Evolutionary conservation across 73 alveolate genomes (phyloP), one percentile per base, ranked within the genome.

Genomic region (Tetrahymena elliotti): DNA sequence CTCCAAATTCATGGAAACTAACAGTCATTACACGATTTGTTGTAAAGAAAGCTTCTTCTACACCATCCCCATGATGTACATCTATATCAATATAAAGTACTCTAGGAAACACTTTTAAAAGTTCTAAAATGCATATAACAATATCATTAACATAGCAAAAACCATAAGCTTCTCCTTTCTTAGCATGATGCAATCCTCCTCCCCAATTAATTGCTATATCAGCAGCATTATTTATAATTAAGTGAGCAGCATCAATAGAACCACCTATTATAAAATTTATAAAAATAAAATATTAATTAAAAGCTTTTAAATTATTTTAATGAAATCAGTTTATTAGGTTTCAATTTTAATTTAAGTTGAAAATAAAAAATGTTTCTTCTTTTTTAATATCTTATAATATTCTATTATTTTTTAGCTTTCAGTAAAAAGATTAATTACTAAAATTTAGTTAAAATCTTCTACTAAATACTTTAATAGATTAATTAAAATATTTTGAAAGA

Each of bases 1-100:
- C 96, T 6, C 99, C 99, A 96, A 97, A 99, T 95, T 98, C 96
- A 97, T 99, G 99, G 95, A 99, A 98, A 24, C 99, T 97, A 22
- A 98, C 97, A 20, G 99, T 98, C 99, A 99, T 98, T 18, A 98
- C 99, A 93, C 99, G 94, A 96, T 99, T 98, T 12, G 99, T 97
- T 39, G 97, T 95, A 96, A 97, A 98, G 95, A 99, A 99, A 33
- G 99, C 99, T 93, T 99, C 99, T 96, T 99, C 99, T 54, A 99
- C 99, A 35, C 99, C 99, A 95, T 99, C 99, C 11, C 99, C 99
- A 95, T 99, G 99, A 93, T 99, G 99, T 38, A 98, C 99, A 95
- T 99, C 99, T 20, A 99, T 99, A 96, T 99, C 99, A 33, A 99
- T 97, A 95, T 99, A 99, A 83, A 99, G 97, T n/a, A 99, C 99